phyloP scores from a whole-genome alignment of 2,329 filamentous ascomycete species.

The Trichoderma asperellum region DNA sequence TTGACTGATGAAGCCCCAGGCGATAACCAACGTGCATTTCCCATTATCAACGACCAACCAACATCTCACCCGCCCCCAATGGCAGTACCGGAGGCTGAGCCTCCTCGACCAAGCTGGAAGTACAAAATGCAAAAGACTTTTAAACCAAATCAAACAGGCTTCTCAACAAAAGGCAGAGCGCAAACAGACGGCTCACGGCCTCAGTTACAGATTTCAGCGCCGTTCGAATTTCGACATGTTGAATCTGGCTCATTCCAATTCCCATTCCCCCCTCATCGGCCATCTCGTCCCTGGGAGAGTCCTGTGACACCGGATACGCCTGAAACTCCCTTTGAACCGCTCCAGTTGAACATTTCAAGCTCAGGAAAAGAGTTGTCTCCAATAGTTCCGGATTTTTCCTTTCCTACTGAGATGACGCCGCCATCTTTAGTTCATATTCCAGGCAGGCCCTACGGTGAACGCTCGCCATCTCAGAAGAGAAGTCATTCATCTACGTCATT shows the following conservation, averaged over 20 bases:
- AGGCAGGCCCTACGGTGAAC: constrained; percentile 42
- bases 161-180: constrained; percentile 53
- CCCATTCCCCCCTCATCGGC: constrained; percentile 30
- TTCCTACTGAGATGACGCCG: constrained; percentile 45
- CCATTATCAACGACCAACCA: constrained; percentile 39
- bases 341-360: constrained; percentile 60
- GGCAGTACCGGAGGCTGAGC: constrained; percentile 33
- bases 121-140: constrained; percentile 34
- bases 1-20: constrained; percentile 39
- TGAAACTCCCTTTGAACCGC: constrained; percentile 52
- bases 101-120: constrained; percentile 31
- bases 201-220: constrained; percentile 61
- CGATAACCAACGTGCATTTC: constrained; percentile 37
- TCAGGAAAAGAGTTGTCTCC: constrained; percentile 54
- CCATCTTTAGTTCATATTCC: constrained; percentile 43
- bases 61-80: constrained; percentile 38
- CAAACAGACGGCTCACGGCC: constrained; percentile 52
- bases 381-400: constrained; percentile 56
- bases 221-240: constrained; percentile 64
- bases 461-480: constrained; percentile 44
- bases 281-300: constrained; percentile 28
- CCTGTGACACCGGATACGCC: constrained; percentile 36
- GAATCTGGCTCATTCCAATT: constrained; percentile 52
- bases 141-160: constrained; percentile 46
- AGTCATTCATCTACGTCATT: constrained; percentile 60